Percentiles rank a stretch among this genome's conserved stretches.
phyloP scores from a whole-genome alignment of 306 rosid genomes.

The Cicer cuneatum region DNA sequence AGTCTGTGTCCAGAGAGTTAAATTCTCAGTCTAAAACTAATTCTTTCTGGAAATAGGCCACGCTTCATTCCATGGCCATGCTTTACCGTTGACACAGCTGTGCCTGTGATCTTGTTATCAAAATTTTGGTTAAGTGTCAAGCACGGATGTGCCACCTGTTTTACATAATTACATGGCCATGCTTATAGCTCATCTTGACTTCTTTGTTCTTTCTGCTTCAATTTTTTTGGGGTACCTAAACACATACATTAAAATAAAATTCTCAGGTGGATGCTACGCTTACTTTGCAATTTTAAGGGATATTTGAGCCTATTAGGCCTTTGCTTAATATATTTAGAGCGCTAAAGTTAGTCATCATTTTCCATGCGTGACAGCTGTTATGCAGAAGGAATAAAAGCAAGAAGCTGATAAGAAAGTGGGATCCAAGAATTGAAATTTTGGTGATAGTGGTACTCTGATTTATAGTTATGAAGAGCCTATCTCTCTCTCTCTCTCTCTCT shows the following conservation, averaged over 20 bases:
- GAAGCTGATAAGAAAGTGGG: neutral
- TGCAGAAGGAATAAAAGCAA: constrained; percentile 6
- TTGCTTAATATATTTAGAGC: constrained; percentile 20
- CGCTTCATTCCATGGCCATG: too few relatives aligned
- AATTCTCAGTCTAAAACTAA: too few relatives aligned
- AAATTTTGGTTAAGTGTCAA: neutral
- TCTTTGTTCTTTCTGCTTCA: constrained; percentile 14
- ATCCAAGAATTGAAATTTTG: constrained; percentile 28
- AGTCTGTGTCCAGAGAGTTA: too few relatives aligned
- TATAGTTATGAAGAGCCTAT: neutral
- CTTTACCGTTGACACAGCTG: neutral
- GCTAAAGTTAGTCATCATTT: constrained; percentile 25
- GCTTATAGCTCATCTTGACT: neutral
- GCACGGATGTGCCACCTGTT: neutral
- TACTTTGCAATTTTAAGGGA: constrained; percentile 34
- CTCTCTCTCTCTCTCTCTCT: constrained; percentile 10
- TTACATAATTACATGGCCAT: neutral
- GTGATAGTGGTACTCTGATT: constrained; percentile 20
- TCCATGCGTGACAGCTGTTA: constrained; percentile 14
- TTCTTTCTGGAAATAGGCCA: too few relatives aligned
- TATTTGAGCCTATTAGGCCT: constrained; percentile 40
- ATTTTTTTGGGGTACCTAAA: neutral
- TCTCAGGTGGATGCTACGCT: neutral
- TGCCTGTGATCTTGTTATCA: neutral
- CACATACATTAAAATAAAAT: neutral